Base-by-base conservation (phyloP, 2,329 filamentous ascomycete species). In the Zymoseptoria tritici region DNA sequence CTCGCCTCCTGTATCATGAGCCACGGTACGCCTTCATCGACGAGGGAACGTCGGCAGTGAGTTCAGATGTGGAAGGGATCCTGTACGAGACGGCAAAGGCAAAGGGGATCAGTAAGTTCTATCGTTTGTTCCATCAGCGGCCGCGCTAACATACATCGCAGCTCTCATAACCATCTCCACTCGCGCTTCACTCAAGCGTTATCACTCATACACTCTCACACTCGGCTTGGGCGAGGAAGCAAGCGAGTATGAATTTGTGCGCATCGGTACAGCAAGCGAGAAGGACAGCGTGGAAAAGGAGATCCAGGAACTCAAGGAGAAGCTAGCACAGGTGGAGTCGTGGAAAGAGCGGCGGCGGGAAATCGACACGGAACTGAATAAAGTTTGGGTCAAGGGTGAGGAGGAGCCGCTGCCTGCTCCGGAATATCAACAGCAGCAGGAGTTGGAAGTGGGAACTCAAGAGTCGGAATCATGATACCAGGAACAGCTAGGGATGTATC, bases 91-190 rank as follows among this genome's bases (percentile, higher is more conserved):
- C 85, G 20, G 92, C 90, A 69, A 99, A 99, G 76, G 89, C 91
- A 62, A 89, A 87, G 71, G 93, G 93, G 0, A 97, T 97, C 67
- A 99, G 88, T 90, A 79, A 83, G 87, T 85, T 49, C 16, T 50
- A 21, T 21, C 36, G 31, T 59, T 49, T 31, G 52, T 21, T 13
- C 13, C 6, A 0, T 46, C 20, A 52, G 54, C 13, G 9, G 16
- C 11, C 3, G 11, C 29, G 31, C 61, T 61, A 56, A 63, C 16
- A 52, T 4, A 3, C 16, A 19, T 29, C 19, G 9, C 62, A 90
- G 87, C 94, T 1, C 79, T 99, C 3, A 94, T 99, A 68, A 99
- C 94, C 0, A 93, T 99, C 61, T 96, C 91, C 1, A 99, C 94
- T 0, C 88, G 94, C 51, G 93, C 90, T 13, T 96, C 91, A 21